phyloP scores from a whole-genome alignment of 2,329 filamentous ascomycete species.

The Trichoderma breve region DNA sequence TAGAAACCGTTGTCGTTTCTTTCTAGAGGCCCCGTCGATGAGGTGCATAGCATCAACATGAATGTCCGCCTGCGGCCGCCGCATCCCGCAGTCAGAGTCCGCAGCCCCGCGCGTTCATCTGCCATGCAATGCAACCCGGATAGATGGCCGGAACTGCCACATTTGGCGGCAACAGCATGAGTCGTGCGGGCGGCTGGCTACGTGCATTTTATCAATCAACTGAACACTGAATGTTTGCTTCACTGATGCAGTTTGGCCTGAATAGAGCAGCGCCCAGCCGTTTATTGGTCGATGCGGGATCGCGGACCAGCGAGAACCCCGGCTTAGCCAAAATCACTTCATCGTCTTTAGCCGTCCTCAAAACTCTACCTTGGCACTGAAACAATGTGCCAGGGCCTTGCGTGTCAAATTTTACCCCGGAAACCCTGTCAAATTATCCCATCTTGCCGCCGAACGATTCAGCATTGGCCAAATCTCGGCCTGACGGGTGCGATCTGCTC shows the following conservation, averaged over 20 bases:
- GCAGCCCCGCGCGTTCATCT: neutral
- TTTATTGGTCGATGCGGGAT: neutral
- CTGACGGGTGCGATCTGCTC: neutral
- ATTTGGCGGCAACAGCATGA: neutral
- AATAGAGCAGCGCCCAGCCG: neutral
- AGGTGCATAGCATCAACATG: neutral
- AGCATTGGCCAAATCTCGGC: neutral
- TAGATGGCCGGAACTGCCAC: neutral
- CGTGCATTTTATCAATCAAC: neutral
- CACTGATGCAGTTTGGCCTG: neutral
- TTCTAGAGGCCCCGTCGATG: neutral
- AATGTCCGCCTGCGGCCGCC: slow-evolving; percentile 1
- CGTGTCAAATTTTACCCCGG: neutral
- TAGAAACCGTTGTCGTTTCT: neutral
- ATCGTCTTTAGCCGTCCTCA: neutral
- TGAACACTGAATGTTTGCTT: neutral
- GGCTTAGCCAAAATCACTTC: neutral
- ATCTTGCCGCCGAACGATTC: neutral
- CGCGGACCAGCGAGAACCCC: neutral
- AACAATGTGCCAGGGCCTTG: neutral
- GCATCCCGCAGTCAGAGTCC: neutral
- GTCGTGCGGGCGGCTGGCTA: neutral
- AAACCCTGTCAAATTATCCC: neutral
- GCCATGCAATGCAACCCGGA: neutral
- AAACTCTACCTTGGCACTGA: neutral